These are phyloP conservation scores for Cladophialophora yegresii DNA, from an alignment of 2,329 filamentous ascomycete species.

Conservation along the genomic window DNA sequence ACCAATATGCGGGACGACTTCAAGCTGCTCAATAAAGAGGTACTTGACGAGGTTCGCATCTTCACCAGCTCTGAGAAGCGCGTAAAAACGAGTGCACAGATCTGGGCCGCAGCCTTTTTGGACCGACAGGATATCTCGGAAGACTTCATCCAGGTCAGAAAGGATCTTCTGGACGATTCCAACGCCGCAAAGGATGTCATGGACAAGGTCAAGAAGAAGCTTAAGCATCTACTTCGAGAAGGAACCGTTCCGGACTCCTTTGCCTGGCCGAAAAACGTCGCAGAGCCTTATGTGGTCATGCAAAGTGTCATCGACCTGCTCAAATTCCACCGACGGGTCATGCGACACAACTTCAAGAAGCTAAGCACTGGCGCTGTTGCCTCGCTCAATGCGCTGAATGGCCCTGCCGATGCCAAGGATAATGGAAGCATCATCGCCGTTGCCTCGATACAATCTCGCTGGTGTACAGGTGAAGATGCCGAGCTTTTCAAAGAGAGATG, in stretches of 20 bases:
- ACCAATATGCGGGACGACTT: constrained; percentile 96
- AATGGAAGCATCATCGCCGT: constrained; percentile 54
- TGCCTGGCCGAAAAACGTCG: constrained; percentile 93
- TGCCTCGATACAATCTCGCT: constrained; percentile 78
- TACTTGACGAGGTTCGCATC: constrained; percentile 87
- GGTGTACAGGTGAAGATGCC: constrained; percentile 95
- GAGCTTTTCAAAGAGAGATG: constrained; percentile 94
- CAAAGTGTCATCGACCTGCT: constrained; percentile 90
- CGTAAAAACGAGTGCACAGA: constrained; percentile 91
- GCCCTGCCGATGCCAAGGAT: constrained; percentile 31
- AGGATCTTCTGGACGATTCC: constrained; percentile 93
- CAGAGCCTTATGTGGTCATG: constrained; percentile 91
- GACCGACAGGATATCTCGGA: constrained; percentile 81
- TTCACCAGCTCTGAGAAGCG: constrained; percentile 95
- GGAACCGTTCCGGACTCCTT: constrained; percentile 95
- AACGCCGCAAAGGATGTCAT: constrained; percentile 99
- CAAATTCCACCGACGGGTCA: constrained; percentile 94
- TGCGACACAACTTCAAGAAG: constrained; percentile 89
- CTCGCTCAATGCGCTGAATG: constrained; percentile 51
- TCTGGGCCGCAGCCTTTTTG: constrained; percentile 88
- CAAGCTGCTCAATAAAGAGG: constrained; percentile 86
- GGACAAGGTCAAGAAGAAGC: constrained; percentile 99
- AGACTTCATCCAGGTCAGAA: constrained; percentile 86
- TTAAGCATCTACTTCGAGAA: constrained; percentile 86
- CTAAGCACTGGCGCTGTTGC: constrained; percentile 66